Evolutionary conservation across 257 asterid species (phyloP), one percentile per base, ranked within the genome.

Genomic region (Solanum infundibuliforme): DNA sequence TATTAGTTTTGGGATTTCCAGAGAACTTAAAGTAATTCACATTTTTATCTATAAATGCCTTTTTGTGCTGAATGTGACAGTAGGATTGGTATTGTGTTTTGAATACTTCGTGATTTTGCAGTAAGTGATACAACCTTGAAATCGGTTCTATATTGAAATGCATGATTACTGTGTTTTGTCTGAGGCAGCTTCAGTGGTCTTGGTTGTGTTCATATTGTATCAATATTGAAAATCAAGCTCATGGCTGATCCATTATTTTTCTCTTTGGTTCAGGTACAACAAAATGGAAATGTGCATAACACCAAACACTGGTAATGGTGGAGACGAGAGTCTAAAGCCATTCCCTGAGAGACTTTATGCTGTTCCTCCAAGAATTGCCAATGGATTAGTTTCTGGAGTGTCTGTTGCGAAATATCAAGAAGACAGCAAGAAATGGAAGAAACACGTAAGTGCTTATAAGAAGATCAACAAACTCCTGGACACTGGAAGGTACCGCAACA

Each of bases 401-500:
- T 93, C 98, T 55, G 91, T 89, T 16, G 98, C 92, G 41, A 91
- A 90, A 68, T 97, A 92, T 85, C 81, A 86, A 89, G 95, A 95
- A 89, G 98, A 97, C 92, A 93, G 87, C 86, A 95, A 90, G 90
- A 94, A 89, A 85, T 97, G 99, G 99, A 97, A 93, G 89, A 95
- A 94, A 71, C 99, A 97, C 46, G 95, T 92, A 16, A 97, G 90
- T 89, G 96, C 98, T 29, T 97, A 97, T 69, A 95, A 91, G 89
- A 95, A 92, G 88, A 92, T 94, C 90, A 95, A 90, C 91, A 95
- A 91, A 88, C 90, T 97, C 90, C 91, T 97, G 29, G 98, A 95
- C 90, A 88, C 98, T 1, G 98, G 99, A 90, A 93, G 99, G 93
- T 97, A 93, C 92, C 98, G 99, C 81, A 97, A 97, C 91, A 93